Conservation (phyloP, 148 eudicot species). For the Chenopodium berlandieri region DNA sequence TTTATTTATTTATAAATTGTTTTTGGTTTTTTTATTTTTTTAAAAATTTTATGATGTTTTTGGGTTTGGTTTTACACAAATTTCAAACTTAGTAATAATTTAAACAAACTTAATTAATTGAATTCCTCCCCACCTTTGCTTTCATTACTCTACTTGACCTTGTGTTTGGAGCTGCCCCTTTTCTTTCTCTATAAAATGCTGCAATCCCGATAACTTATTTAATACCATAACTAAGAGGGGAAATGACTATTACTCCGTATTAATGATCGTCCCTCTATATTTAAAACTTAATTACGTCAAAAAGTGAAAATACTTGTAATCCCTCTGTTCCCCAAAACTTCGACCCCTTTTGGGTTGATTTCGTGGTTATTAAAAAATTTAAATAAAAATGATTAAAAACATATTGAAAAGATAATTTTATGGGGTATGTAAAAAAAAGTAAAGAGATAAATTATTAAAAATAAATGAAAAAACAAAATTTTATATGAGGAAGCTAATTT, state of each 20-base stretch:
- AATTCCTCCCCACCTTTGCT: neutral
- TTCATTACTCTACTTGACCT: conserved; percentile 26
- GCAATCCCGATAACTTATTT: conserved; percentile 19
- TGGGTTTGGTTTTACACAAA: neutral
- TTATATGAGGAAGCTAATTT: no score
- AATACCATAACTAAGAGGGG: conserved; percentile 5
- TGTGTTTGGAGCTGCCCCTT: conserved; percentile 31
- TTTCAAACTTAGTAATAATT: neutral
- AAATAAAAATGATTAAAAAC: no score
- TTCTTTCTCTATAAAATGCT: conserved; percentile 6
- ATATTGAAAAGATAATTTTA: no score
- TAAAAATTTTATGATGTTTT: neutral
- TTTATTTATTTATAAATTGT: no score
- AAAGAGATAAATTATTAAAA: no score
- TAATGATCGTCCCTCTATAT: neutral
- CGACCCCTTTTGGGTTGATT: no score
- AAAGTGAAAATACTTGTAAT: neutral
- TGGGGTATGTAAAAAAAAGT: no score
- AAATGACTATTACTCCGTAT: neutral
- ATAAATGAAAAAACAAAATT: no score
- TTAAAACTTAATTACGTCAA: neutral
- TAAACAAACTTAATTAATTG: neutral
- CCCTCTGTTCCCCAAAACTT: no score
- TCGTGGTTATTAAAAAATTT: no score
- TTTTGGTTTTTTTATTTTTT: no score